phyloP scores from a whole-genome alignment of 2,329 filamentous ascomycete genomes.

The Seiridium cupressi region DNA sequence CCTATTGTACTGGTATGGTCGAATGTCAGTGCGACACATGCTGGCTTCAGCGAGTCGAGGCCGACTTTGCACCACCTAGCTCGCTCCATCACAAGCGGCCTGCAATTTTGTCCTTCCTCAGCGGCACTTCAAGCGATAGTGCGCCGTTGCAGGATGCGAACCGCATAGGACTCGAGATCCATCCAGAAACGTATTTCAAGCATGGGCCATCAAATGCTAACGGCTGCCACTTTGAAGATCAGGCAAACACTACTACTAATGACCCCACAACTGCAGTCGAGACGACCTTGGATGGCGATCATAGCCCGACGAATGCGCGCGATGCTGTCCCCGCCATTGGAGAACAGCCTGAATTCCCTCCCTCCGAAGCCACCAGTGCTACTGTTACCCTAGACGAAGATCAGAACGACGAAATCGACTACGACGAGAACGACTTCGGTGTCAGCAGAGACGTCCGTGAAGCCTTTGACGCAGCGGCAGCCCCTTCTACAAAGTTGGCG shows the following conservation, averaged over 20 bases:
- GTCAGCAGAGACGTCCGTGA: conserved; percentile 10
- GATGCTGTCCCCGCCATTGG: conserved; percentile 1
- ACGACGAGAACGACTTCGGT: conserved; percentile 32
- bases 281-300: neutral
- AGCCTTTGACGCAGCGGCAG: conserved; percentile 14
- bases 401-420: conserved; percentile 32
- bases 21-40: conserved; percentile 17
- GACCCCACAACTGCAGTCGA: neutral
- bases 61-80: neutral
- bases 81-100: neutral
- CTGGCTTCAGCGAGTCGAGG: conserved; percentile 14
- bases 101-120: neutral
- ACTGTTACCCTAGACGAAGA: conserved; percentile 30
- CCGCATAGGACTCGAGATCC: too few species aligned
- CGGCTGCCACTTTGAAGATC: neutral
- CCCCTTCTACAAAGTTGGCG: conserved; percentile 5
- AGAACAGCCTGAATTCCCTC: conserved; percentile 25
- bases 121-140: neutral
- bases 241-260: neutral
- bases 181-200: neutral
- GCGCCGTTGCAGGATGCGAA: neutral
- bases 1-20: conserved; percentile 3
- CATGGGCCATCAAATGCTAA: neutral
- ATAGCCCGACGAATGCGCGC: neutral
- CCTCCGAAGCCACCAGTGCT: conserved; percentile 32